Evolutionary conservation across 106 monocot species (phyloP), one percentile per base, ranked within the genome.

Genomic region (Xerophyta viscosa): DNA sequence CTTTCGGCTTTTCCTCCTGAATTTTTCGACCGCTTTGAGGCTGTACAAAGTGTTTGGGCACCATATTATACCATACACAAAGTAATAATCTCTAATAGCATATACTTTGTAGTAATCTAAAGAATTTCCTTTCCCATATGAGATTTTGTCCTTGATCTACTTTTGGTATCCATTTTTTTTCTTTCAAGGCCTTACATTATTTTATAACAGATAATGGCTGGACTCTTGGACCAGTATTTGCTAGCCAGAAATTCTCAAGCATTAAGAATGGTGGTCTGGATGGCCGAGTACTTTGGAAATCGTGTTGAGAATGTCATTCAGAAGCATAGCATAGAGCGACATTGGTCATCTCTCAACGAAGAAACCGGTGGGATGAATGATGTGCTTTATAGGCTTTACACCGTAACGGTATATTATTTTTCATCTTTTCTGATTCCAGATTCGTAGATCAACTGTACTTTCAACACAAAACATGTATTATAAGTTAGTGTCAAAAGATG

Each of bases 361-460:
- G 96, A 98, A 80, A 85, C 85, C 29, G 96, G 96, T 23, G 96
- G 96, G 53, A 98, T 98, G 96, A 98, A 98, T 66, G 96, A 98
- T 78, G 96, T 86, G 29, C 79, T 98, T 36, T 98, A 98, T 50
- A 69, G 68, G 24, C 63, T 98, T 3, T 98, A 98, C 56, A 72
- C 61, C 28, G 65, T 98, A 48, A 98, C 96, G 25, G 96, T 89
- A 5, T 33, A 6, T 6, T 10, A 33, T 5, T 33, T 33, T 33
- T 33, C 33, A 33, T n/a, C n/a, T n/a, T n/a, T n/a, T n/a, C n/a
- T n/a, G n/a, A n/a, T n/a, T n/a, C n/a, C n/a, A n/a, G n/a, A n/a
- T n/a, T n/a, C n/a, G n/a, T n/a, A n/a, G n/a, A n/a, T n/a, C n/a
- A n/a, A n/a, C n/a, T n/a, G n/a, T n/a, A n/a, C n/a, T n/a, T n/a